phyloP scores from a whole-genome alignment of 2,329 filamentous ascomycete species.

The Penicillium palitans region DNA sequence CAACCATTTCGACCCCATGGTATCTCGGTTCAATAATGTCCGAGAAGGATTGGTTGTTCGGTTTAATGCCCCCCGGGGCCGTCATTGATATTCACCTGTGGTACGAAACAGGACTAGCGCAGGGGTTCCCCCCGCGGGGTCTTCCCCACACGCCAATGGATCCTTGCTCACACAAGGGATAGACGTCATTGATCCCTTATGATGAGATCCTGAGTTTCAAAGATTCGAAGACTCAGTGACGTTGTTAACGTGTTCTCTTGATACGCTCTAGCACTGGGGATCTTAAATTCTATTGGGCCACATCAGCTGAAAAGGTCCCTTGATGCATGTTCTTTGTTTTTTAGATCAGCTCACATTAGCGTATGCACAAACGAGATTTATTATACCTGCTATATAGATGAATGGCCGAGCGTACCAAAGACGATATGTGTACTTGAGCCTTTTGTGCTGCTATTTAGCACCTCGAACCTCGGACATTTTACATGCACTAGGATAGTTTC shows the following conservation, averaged over 20 bases:
- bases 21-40: conserved; percentile 1
- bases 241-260: too few relatives aligned
- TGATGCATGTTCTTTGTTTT: too few relatives aligned
- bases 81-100: not conserved
- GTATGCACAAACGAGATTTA: too few relatives aligned
- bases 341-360: too few relatives aligned
- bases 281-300: not conserved
- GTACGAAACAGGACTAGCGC: conserved; percentile 2
- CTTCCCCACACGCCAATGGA: conserved; percentile 1
- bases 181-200: not conserved
- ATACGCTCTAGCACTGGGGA: not conserved
- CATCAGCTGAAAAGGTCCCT: not conserved
- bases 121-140: conserved; percentile 7
- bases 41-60: conserved; percentile 11
- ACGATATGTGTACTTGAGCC: too few relatives aligned
- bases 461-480: too few relatives aligned
- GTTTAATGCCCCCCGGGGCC: conserved; percentile 11
- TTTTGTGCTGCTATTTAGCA: too few relatives aligned
- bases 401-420: too few relatives aligned
- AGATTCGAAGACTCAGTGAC: not conserved
- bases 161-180: not conserved
- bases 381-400: too few relatives aligned
- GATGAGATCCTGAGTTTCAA: not conserved
- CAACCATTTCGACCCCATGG: conserved; percentile 2
- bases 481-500: too few relatives aligned